Percentiles rank a stretch among this genome's conserved stretches.
Evolutionary conservation across 2,329 filamentous ascomycete species (phyloP).

Genomic region (Xylariales sp.): DNA sequence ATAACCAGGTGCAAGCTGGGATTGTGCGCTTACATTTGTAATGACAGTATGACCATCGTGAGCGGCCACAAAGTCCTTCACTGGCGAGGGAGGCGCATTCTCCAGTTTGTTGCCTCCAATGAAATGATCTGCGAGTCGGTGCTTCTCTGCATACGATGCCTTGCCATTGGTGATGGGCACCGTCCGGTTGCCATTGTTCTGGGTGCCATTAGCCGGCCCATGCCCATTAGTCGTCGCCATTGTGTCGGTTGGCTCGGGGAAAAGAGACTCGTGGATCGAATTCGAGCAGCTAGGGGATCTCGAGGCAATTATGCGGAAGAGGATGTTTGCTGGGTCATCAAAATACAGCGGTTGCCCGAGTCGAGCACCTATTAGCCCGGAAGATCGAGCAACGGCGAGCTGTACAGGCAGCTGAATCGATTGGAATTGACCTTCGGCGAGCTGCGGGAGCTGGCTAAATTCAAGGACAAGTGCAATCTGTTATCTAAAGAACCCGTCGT

Average conservation of each 20-base stretch:
- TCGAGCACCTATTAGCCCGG: constrained; percentile 11
- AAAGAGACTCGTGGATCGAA: constrained; percentile 7
- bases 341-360: constrained; percentile 11
- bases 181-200: constrained; percentile 40
- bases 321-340: constrained; percentile 10
- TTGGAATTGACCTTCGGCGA: background rate
- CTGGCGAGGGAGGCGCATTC: constrained; percentile 74
- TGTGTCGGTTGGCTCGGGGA: constrained; percentile 17
- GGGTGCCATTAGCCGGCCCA: constrained; percentile 34
- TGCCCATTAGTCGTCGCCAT: constrained; percentile 45
- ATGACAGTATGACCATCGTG: constrained; percentile 97
- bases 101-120: constrained; percentile 89
- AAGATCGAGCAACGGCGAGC: constrained; percentile 9
- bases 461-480: too few relatives aligned
- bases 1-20: too few relatives aligned
- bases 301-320: constrained; percentile 12
- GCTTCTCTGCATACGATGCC: constrained; percentile 70
- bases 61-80: constrained; percentile 91
- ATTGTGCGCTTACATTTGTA: constrained; percentile 83
- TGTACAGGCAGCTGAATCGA: background rate
- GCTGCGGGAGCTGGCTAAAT: background rate
- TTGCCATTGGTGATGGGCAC: constrained; percentile 53
- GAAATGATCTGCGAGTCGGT: constrained; percentile 85
- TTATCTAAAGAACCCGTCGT: background rate
- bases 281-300: constrained; percentile 5